phyloP scores from a whole-genome alignment of 192 early-diverging fungal genomes.

The Backusella psychrophila region DNA sequence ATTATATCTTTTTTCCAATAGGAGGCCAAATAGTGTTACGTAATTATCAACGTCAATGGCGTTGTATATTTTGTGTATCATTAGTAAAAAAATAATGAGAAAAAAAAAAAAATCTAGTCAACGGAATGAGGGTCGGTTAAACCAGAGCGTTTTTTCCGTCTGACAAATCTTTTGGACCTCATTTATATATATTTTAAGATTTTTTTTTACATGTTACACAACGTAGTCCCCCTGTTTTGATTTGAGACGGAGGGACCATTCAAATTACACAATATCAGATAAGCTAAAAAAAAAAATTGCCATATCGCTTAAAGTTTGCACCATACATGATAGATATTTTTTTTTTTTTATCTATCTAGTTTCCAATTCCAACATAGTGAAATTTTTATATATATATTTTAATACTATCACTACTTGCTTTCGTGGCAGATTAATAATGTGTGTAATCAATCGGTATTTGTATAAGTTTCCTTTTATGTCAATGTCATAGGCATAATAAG shows the following conservation, averaged over 20 bases:
- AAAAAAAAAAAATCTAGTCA: neutral
- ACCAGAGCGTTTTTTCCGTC: neutral
- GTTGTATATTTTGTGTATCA: neutral
- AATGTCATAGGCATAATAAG: neutral
- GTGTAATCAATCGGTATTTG: neutral
- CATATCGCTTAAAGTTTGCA: neutral
- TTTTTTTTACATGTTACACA: neutral
- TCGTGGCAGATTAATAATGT: neutral
- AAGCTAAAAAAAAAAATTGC: neutral
- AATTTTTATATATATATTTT: neutral
- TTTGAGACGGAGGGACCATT: neutral
- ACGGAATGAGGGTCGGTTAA: neutral
- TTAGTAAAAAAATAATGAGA: neutral
- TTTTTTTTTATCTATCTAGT: neutral
- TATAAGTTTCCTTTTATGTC: neutral
- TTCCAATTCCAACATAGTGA: neutral
- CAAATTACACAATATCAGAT: neutral
- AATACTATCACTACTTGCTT: neutral
- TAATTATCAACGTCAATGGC: neutral
- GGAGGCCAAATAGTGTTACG: neutral
- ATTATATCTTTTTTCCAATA: neutral
- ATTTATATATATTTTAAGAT: neutral
- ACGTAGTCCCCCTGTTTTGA: neutral
- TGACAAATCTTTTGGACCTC: neutral
- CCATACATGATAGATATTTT: neutral